Evolutionary conservation across 2,329 filamentous ascomycete genomes (phyloP).

Genomic region (Curvularia sp.): DNA sequence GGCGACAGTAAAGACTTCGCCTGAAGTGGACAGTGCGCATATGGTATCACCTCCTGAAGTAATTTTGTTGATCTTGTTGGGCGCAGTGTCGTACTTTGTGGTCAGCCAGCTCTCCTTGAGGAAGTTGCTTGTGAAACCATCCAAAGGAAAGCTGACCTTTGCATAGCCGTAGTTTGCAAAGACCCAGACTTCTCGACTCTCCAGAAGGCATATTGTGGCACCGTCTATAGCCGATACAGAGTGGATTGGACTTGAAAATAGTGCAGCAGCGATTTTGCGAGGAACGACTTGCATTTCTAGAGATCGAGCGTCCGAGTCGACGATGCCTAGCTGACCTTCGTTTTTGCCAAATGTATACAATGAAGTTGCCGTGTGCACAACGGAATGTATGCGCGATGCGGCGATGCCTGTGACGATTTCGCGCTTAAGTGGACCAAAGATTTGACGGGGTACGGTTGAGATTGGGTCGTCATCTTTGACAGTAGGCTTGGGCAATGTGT

Average conservation of each 20-base stretch:
- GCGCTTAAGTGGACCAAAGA: slow-evolving; percentile 90
- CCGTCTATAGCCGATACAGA: slow-evolving; percentile 89
- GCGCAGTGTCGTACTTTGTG: slow-evolving; percentile 67
- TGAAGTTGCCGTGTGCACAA: slow-evolving; percentile 80
- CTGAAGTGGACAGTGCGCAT: slow-evolving; percentile 81
- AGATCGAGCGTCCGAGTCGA: slow-evolving; percentile 93
- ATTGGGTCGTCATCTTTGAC: slow-evolving; percentile 83
- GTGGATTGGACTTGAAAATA: slow-evolving; percentile 74
- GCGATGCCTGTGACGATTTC: slow-evolving; percentile 82
- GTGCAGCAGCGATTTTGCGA: slow-evolving; percentile 84
- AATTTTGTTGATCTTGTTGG: slow-evolving; percentile 76
- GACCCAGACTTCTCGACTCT: slow-evolving; percentile 88
- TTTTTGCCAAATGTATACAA: slow-evolving; percentile 97
- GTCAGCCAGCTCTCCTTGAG: slow-evolving; percentile 70
- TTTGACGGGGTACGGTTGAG: slow-evolving; percentile 80
- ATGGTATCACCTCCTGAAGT: slow-evolving; percentile 90
- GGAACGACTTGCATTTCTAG: slow-evolving; percentile 83
- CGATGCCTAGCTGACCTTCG: slow-evolving; percentile 88
- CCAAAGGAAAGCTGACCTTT: slow-evolving; percentile 82
- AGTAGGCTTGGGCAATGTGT: slow-evolving; percentile 71
- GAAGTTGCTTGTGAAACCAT: slow-evolving; percentile 73
- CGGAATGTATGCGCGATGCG: slow-evolving; percentile 89
- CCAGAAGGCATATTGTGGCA: slow-evolving; percentile 83
- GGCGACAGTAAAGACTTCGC: slow-evolving; percentile 86
- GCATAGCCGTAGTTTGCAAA: slow-evolving; percentile 97